phyloP scores from a whole-genome alignment of 2,329 filamentous ascomycete genomes.

The Periconia macrospinosa region DNA sequence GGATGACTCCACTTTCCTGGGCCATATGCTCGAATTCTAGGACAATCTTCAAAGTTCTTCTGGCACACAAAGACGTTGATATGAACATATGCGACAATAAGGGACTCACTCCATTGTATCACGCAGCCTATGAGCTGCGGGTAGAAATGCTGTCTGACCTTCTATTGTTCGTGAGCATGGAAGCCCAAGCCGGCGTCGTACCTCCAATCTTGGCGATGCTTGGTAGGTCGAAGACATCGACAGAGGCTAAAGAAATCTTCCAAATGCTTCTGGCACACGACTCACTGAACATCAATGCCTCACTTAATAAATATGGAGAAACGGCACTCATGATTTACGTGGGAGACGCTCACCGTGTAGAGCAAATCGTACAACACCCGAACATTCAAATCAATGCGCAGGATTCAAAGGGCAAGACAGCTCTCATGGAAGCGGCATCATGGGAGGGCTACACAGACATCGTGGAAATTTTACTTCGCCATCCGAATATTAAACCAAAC shows the following conservation, averaged over 20 bases:
- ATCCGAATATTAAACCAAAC: neutral
- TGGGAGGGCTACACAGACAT: neutral
- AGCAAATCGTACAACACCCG: neutral
- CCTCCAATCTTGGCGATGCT: neutral
- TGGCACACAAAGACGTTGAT: neutral
- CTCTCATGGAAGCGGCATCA: neutral
- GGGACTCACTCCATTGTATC: neutral
- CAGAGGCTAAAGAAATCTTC: neutral
- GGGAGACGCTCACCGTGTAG: neutral
- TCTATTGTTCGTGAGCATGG: neutral
- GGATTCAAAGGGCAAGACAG: neutral
- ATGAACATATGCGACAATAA: neutral
- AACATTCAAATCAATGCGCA: slow-evolving; percentile 1
- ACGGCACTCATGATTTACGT: neutral
- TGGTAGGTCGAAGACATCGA: neutral
- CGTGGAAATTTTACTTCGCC: neutral
- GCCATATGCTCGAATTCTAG: neutral
- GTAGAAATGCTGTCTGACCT: neutral
- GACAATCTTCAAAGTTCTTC: slow-evolving; percentile 1
- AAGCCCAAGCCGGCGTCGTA: neutral
- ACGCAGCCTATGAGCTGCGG: neutral
- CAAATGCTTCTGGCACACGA: neutral
- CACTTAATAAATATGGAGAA: neutral
- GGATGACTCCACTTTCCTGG: slow-evolving; percentile 1
- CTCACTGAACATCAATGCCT: neutral